A percentile compares a stretch with the other conserved stretches of the same genome.
Conservation (phyloP, 257 asterid species). For the Plectranthus barbatus region DNA sequence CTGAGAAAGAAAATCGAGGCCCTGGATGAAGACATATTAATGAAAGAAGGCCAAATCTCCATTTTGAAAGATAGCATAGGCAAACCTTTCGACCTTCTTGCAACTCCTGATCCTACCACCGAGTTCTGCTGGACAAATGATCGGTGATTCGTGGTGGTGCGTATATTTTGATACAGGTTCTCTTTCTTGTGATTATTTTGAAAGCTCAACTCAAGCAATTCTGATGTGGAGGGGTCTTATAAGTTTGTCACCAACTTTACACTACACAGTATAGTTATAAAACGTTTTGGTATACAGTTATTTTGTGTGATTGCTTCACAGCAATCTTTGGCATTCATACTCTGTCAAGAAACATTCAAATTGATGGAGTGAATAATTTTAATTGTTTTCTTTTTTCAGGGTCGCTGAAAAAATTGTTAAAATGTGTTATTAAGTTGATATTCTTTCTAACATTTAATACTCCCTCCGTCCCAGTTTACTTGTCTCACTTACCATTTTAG, state of each 20-base stretch:
- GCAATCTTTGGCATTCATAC: neutral
- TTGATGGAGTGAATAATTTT: neutral
- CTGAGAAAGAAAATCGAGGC: slow-evolving; percentile 79
- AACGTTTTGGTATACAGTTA: neutral
- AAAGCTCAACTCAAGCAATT: slow-evolving; percentile 21
- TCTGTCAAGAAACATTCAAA: neutral
- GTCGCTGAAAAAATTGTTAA: neutral
- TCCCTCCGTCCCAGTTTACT: too few relatives aligned
- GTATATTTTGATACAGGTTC: neutral
- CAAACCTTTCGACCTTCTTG: slow-evolving; percentile 74
- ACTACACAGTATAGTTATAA: slow-evolving; percentile 21
- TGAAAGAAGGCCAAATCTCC: slow-evolving; percentile 94
- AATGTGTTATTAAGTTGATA: too few relatives aligned
- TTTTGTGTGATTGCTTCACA: slow-evolving; percentile 11
- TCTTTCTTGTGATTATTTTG: slow-evolving; percentile 17
- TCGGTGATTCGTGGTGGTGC: neutral
- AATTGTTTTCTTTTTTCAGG: neutral
- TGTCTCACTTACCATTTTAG: too few relatives aligned
- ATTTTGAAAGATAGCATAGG: slow-evolving; percentile 70
- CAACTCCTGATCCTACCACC: slow-evolving; percentile 50
- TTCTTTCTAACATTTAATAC: too few relatives aligned
- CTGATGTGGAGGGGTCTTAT: slow-evolving; percentile 7
- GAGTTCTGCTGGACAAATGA: slow-evolving; percentile 40
- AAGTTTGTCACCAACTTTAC: slow-evolving; percentile 14
- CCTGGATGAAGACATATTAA: slow-evolving; percentile 82